phyloP scores from a whole-genome alignment of 208 protist genomes.

The Leishmania amazonensis region DNA sequence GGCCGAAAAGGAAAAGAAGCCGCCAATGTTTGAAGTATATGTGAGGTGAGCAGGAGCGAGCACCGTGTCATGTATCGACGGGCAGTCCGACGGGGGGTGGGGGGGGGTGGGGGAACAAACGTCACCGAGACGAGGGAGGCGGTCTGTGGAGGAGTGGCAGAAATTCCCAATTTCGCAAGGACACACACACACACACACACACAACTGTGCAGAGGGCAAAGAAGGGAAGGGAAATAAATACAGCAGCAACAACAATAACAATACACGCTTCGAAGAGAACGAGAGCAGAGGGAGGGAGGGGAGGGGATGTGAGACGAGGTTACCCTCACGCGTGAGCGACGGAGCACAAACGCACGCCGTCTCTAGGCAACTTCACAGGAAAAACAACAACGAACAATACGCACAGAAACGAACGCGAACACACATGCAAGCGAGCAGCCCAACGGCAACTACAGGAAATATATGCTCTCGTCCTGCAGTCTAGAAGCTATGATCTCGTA shows the following conservation, averaged over 20 bases:
- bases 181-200: background rate
- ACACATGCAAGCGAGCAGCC: background rate
- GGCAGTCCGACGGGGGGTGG: background rate
- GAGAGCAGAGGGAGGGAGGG: background rate
- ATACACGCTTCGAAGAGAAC: background rate
- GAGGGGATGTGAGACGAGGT: background rate
- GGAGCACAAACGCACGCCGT: background rate
- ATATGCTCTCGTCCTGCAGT: background rate
- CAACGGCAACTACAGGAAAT: background rate
- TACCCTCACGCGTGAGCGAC: background rate
- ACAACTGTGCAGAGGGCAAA: background rate
- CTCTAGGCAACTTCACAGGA: background rate
- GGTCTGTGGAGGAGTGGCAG: background rate
- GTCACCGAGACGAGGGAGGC: background rate
- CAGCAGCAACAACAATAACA: background rate
- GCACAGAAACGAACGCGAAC: background rate
- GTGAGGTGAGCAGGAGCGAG: background rate
- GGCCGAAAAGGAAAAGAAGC: background rate
- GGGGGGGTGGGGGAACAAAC: background rate
- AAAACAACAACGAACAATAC: background rate
- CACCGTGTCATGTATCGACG: background rate
- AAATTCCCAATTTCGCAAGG: background rate
- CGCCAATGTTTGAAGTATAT: background rate
- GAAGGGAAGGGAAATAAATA: background rate
- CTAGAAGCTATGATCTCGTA: background rate